These are phyloP conservation scores for Ascochyta clinopodiicola DNA, from an alignment of 2,329 filamentous ascomycete species.

Conservation along the genomic window DNA sequence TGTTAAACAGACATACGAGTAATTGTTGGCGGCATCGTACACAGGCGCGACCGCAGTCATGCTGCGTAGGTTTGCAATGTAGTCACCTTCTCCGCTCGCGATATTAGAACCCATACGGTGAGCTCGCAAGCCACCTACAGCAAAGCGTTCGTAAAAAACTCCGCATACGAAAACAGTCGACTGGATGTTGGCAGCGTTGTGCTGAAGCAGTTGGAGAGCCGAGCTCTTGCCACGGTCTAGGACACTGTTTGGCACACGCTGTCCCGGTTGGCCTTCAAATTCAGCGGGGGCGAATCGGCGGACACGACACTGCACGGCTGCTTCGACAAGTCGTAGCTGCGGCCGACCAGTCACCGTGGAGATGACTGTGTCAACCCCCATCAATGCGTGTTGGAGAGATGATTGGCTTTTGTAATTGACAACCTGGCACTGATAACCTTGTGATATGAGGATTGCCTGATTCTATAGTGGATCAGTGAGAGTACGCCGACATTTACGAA, in stretches of 20 bases:
- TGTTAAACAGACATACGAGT: conserved; percentile 65
- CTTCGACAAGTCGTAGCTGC: conserved; percentile 75
- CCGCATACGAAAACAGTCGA: conserved; percentile 77
- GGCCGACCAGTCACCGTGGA: conserved; percentile 72
- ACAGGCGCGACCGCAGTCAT: conserved; percentile 67
- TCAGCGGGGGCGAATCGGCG: conserved; percentile 76
- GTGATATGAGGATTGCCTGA: conserved; percentile 61
- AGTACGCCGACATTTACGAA: not conserved
- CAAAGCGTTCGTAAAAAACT: conserved; percentile 77
- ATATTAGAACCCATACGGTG: conserved; percentile 66
- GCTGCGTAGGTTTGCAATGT: conserved; percentile 67
- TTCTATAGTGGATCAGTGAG: conserved; percentile 49
- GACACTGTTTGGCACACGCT: conserved; percentile 63
- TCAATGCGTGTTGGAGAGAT: conserved; percentile 69
- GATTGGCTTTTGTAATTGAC: conserved; percentile 70
- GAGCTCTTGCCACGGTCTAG: conserved; percentile 66
- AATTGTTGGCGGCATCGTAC: conserved; percentile 57
- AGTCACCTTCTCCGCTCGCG: conserved; percentile 65
- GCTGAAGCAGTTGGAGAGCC: conserved; percentile 64
- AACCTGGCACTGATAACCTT: conserved; percentile 69
- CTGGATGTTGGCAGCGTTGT: conserved; percentile 65
- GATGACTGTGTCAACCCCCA: conserved; percentile 75
- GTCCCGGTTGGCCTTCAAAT: conserved; percentile 70
- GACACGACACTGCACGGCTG: conserved; percentile 69
- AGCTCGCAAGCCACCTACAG: conserved; percentile 67